Conservation (phyloP, 2,329 filamentous ascomycete genomes). For the Claviceps maximensis region DNA sequence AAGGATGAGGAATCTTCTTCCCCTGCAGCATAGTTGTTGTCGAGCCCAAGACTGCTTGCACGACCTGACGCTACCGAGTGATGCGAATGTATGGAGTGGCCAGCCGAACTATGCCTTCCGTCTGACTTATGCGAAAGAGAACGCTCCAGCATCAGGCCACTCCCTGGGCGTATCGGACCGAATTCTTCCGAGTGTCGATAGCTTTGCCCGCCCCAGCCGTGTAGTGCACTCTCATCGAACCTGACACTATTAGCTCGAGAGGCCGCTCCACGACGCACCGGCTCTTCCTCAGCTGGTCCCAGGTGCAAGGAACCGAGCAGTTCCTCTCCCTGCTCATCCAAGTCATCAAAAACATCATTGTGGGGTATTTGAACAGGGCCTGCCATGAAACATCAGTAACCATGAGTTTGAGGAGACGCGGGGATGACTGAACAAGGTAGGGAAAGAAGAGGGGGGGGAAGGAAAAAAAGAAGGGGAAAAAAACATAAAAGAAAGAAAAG, state of each 20-base stretch:
- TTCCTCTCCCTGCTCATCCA: slow-evolving; percentile 75
- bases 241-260: slow-evolving; percentile 94
- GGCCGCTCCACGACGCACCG: slow-evolving; percentile 68
- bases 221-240: slow-evolving; percentile 90
- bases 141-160: slow-evolving; percentile 80
- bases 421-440: no score
- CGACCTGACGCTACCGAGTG: slow-evolving; percentile 64
- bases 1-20: slow-evolving; percentile 55
- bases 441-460: no score
- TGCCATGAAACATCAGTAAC: slow-evolving; percentile 21
- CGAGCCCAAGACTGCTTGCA: slow-evolving; percentile 77
- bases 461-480: neutral
- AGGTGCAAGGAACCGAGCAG: slow-evolving; percentile 71
- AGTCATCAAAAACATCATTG: slow-evolving; percentile 77
- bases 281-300: slow-evolving; percentile 70
- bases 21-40: slow-evolving; percentile 51
- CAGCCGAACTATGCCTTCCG: slow-evolving; percentile 85
- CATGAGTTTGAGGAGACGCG: neutral
- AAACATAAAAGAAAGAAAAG: neutral
- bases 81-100: slow-evolving; percentile 57
- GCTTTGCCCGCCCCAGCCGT: slow-evolving; percentile 68
- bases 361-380: slow-evolving; percentile 68
- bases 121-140: slow-evolving; percentile 92
- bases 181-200: slow-evolving; percentile 77
- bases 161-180: slow-evolving; percentile 60